Base-by-base conservation (phyloP, 2,329 filamentous ascomycete genomes). In the Dryadomyces quercivorus region DNA sequence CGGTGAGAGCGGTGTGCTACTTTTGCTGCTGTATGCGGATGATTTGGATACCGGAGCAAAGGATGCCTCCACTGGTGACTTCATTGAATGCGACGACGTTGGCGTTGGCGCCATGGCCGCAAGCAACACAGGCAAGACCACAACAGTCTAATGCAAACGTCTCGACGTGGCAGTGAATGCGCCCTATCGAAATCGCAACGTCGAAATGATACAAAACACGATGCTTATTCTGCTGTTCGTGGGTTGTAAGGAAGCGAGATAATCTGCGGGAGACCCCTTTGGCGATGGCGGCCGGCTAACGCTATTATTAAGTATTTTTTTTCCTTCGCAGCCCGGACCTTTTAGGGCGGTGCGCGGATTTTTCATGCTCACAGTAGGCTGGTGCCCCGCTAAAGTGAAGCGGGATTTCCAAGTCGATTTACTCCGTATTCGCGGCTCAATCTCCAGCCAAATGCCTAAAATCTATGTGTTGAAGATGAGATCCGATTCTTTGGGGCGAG, bases 261-360 rank as follows among this genome's bases (percentile, higher is more conserved):
- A 54, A 59, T 54, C 42, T 51, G 54, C 53, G 51, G 52, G 52
- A 54, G 40, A 49, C 40, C 53, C 51, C 20, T 40, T 53, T 52
- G 53, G 50, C 56, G 54, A 56, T 53, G 51, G 51, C 47, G 55
- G 55, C 46, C 56, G 56, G 53, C 45, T 56, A 45, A 38, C 50
- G 55, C 50, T 54, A 55, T 54, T 56, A 57, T 59, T 59, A 57
- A 54, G 58, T 56, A 58, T 55, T 52, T 57, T 59, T 54, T 57
- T 43, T 18, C 42, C 36, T 31, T 53, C 40, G 31, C 18, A 58
- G 51, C 53, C 55, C 38, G 52, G 40, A 51, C 47, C 56, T 59
- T 47, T 57, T 54, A 54, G 55, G 22, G 40, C 58, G 51, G 58
- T 60, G 58, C 57, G 58, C 50, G 52, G 36, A 50, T 58, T 59